Evolutionary conservation across 805 yeast genomes (phyloP), one percentile per base, ranked within the genome.

Genomic region (Myxozyma lipomycoides): DNA sequence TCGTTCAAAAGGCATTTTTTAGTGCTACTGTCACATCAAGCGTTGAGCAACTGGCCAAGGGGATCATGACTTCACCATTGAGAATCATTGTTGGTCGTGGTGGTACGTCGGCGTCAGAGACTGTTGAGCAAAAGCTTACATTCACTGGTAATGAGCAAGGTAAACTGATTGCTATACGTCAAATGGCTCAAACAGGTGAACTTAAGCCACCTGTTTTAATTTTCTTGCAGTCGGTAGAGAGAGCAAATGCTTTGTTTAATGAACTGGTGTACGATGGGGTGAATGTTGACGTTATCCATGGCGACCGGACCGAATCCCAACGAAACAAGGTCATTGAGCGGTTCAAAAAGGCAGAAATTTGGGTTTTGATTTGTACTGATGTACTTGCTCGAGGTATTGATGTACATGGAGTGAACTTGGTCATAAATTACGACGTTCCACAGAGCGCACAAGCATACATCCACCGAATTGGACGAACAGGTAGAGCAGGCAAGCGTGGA

Each of bases 381-480:
- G 96, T 93, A 43, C 73, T 93, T 48, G 84, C 97, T 2, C 81
- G 99, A 72, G 99, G 99, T 74, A 86, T 93, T 51, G 98, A 93
- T 68, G 93, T 93, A 72, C 88, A 88, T 64, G 97, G 97, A 48
- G 91, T 93, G 44, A 93, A 90, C 64, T 67, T 95, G 52, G 97
- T 93, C 37, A 86, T 93, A 59, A 93, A 93, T 70, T 93, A 93
- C 67, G 99, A 93, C 69, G 95, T 93, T 10, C 99, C 99, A 17
- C 86, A 82, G 62, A 79, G 84, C 40, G 88, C 97, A 0, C 97
- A 91, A 68, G 84, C 96, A 0, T 93, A 93, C 67, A 96, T 93
- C 41, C 99, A 93, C 69, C 81, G 99, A 71, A 87, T 93, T 62
- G 99, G 99, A 69, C 84, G 99, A 75, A 91, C 98, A 1, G 99